These are phyloP conservation scores for Cicer judaicum DNA, from an alignment of 306 rosid species.

Conservation along the genomic window DNA sequence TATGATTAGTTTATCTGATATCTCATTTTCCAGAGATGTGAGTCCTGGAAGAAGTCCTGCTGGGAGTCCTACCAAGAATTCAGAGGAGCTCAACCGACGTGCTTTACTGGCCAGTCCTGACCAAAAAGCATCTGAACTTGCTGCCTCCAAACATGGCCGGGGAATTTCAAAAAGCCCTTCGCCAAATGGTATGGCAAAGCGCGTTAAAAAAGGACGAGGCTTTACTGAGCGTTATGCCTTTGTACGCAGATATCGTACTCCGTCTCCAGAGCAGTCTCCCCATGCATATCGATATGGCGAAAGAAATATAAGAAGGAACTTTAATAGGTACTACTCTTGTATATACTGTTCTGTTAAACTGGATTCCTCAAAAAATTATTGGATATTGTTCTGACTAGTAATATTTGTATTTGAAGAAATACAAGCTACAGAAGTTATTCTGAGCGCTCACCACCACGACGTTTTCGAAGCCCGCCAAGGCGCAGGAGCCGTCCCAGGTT, in stretches of 20 bases:
- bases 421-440: conserved; percentile 65
- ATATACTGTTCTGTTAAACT: conserved; percentile 13
- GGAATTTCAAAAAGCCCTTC: conserved; percentile 74
- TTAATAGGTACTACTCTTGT: conserved; percentile 63
- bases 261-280: conserved; percentile 76
- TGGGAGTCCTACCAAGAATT: conserved; percentile 54
- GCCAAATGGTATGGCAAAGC: conserved; percentile 82
- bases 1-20: conserved; percentile 40
- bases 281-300: conserved; percentile 60
- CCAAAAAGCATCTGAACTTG: conserved; percentile 54
- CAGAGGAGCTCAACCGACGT: conserved; percentile 51
- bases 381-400: conserved; percentile 39
- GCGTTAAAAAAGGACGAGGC: conserved; percentile 96
- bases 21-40: conserved; percentile 59
- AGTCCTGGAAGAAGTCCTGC: conserved; percentile 59
- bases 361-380: conserved; percentile 16
- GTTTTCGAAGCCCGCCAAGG: conserved; percentile 69
- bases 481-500: conserved; percentile 83
- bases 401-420: conserved; percentile 61
- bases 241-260: conserved; percentile 93
- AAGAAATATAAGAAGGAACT: conserved; percentile 67
- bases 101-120: conserved; percentile 53
- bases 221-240: conserved; percentile 87
- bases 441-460: conserved; percentile 74
- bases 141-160: conserved; percentile 55